Evolutionary conservation across 257 asterid species (phyloP).

Genomic region (Thymus mandschuricus): DNA sequence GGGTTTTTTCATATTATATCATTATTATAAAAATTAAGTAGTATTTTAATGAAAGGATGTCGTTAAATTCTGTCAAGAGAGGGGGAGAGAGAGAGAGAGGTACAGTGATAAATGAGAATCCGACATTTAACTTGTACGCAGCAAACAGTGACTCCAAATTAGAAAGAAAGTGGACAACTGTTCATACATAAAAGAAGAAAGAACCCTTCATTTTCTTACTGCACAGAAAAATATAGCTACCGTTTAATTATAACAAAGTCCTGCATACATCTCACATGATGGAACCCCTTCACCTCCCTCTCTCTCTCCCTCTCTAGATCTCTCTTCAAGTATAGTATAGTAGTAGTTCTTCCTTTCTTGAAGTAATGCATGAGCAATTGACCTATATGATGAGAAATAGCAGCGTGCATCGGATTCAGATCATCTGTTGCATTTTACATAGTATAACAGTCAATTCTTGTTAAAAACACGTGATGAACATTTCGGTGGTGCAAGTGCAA

Average conservation of each 20-base stretch:
- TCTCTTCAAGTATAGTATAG: no score
- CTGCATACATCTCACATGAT: constrained; percentile 22
- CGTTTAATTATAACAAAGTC: neutral
- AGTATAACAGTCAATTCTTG: no score
- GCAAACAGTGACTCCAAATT: constrained; percentile 32
- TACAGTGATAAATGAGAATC: constrained; percentile 35
- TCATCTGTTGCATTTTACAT: no score
- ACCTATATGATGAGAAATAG: no score
- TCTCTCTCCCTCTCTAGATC: no score
- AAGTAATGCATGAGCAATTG: no score
- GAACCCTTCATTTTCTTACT: neutral
- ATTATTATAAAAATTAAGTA: no score
- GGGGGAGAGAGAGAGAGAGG: constrained; percentile 19
- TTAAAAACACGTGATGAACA: no score
- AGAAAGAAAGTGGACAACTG: constrained; percentile 36
- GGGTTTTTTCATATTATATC: neutral
- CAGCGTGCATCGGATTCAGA: no score
- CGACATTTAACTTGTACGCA: constrained; percentile 33
- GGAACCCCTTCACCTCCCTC: neutral
- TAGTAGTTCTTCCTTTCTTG: no score
- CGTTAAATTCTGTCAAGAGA: constrained; percentile 29
- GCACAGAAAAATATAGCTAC: constrained; percentile 1
- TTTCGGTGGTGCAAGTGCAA: no score
- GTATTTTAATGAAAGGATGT: constrained; percentile 32
- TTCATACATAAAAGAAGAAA: constrained; percentile 38